Conservation (phyloP, 1,284 basidiomycete species). For the Moesziomyces antarcticus region DNA sequence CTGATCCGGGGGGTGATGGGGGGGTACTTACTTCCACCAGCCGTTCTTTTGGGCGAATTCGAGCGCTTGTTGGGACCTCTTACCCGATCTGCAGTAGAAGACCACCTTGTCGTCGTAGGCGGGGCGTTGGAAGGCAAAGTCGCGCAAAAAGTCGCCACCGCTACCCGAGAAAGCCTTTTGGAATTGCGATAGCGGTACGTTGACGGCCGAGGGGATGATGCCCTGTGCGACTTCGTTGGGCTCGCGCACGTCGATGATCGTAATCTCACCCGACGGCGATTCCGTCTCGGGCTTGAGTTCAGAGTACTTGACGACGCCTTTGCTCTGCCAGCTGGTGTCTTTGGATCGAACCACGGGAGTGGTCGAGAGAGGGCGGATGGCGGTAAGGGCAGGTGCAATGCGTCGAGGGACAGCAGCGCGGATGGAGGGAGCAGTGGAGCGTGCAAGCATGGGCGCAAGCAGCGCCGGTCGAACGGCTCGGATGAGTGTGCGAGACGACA, state of each 20-base stretch:
- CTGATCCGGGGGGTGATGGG: background rate
- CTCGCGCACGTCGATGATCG: constrained; percentile 81
- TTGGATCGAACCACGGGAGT: constrained; percentile 7
- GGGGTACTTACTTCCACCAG: constrained; percentile 77
- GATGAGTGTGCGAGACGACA: constrained; percentile 10
- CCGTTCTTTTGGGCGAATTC: constrained; percentile 87
- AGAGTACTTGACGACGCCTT: constrained; percentile 76
- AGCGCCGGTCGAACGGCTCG: constrained; percentile 2
- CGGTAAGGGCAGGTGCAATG: background rate
- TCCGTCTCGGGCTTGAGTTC: constrained; percentile 84
- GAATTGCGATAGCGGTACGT: constrained; percentile 86
- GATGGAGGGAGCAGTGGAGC: background rate
- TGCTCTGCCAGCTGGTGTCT: constrained; percentile 54
- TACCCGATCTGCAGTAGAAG: constrained; percentile 94
- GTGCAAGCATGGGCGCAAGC: background rate
- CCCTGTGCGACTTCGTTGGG: constrained; percentile 92
- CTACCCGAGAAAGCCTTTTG: constrained; percentile 75
- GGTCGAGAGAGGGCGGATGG: constrained; percentile 1
- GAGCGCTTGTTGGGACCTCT: constrained; percentile 82
- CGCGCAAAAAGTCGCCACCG: constrained; percentile 63
- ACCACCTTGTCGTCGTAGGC: constrained; percentile 79
- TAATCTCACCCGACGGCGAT: constrained; percentile 76
- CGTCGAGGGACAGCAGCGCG: background rate
- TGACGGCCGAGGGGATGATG: constrained; percentile 93
- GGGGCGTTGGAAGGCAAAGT: constrained; percentile 89